phyloP scores from a whole-genome alignment of 1,139 yeast species.

The Blastobotrys illinoisensis region DNA sequence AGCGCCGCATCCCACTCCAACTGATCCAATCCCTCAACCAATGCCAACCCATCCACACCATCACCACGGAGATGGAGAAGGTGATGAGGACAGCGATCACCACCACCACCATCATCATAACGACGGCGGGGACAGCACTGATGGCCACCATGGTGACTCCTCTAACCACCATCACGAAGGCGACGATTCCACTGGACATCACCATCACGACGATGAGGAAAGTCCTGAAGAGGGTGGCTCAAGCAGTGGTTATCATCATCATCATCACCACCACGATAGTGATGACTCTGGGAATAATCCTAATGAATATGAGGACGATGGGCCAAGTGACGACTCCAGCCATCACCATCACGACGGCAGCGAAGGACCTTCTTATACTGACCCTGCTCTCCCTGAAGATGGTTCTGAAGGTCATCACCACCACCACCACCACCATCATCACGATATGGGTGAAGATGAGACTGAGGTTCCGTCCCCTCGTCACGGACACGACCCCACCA shows the following conservation, averaged over 20 bases:
- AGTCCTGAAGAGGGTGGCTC: neutral
- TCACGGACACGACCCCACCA: neutral
- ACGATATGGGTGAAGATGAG: neutral
- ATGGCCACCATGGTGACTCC: neutral
- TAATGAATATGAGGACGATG: neutral
- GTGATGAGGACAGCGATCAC: neutral
- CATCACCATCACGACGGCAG: neutral
- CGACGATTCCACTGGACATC: neutral
- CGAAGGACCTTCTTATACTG: neutral
- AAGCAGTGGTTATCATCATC: neutral
- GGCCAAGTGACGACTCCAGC: neutral
- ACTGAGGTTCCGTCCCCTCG: neutral
- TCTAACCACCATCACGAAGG: neutral
- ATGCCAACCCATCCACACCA: neutral
- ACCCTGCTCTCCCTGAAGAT: slow-evolving; percentile 1
- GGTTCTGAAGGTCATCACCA: neutral
- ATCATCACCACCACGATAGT: neutral
- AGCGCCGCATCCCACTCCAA: neutral
- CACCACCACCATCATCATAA: neutral
- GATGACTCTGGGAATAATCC: neutral
- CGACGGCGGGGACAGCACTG: neutral
- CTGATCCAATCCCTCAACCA: neutral
- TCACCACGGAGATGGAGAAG: neutral
- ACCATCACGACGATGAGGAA: neutral
- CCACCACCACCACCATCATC: neutral